Evolutionary conservation across 257 asterid genomes (phyloP).

Genomic region (Jasminum sambac): DNA sequence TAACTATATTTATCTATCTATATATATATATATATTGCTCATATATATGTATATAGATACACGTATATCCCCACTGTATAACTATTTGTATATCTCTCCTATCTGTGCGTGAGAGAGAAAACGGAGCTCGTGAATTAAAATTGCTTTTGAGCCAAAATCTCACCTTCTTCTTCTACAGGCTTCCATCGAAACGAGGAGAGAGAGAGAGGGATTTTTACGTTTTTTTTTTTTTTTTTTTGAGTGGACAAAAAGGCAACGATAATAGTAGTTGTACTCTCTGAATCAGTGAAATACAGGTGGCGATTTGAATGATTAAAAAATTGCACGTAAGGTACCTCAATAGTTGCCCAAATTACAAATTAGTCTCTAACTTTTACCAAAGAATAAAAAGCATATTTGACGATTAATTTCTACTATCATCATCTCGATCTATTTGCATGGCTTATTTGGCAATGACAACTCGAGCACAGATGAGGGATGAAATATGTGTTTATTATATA

Average conservation of each 20-base stretch:
- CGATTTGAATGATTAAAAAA: neutral
- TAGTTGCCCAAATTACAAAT: neutral
- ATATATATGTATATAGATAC: neutral
- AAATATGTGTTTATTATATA: too few species aligned
- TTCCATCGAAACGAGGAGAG: constrained; percentile 18
- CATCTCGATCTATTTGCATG: too few species aligned
- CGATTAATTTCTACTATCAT: too few species aligned
- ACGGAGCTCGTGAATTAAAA: constrained; percentile 49
- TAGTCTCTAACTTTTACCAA: neutral
- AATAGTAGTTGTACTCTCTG: neutral
- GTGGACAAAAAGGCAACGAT: constrained; percentile 19
- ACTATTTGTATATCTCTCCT: neutral
- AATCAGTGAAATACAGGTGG: constrained; percentile 13
- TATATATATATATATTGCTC: neutral
- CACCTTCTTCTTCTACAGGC: constrained; percentile 25
- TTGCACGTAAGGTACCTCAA: neutral
- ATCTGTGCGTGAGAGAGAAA: constrained; percentile 20
- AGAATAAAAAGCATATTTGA: too few species aligned
- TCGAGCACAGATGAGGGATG: too few species aligned
- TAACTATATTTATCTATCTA: neutral
- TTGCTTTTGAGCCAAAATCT: constrained; percentile 34
- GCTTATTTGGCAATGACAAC: too few species aligned
- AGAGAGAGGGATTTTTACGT: neutral
- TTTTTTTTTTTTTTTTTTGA: neutral
- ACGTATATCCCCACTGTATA: neutral